Percentiles rank a stretch among this genome's conserved stretches.
These are phyloP conservation scores for Blastobotrys ciferrii DNA, from an alignment of 1,139 yeast species.

Conservation along the genomic window DNA sequence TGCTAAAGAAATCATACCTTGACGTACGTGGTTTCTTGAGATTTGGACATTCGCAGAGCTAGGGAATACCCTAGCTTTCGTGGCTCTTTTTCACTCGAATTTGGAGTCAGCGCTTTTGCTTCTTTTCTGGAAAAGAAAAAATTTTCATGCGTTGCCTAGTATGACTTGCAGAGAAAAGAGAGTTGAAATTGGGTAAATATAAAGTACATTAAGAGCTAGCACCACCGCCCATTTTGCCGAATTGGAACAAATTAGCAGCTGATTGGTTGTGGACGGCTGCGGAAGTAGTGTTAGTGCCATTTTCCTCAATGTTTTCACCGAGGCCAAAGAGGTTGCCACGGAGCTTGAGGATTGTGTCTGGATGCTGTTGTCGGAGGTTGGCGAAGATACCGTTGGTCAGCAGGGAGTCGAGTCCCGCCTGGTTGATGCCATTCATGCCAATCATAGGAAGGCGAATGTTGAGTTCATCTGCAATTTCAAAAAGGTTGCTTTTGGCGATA, in stretches of 20 bases:
- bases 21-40: too few relatives aligned
- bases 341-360: conserved; percentile 34
- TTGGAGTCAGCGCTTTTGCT: too few relatives aligned
- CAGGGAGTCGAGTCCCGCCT: conserved; percentile 54
- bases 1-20: too few relatives aligned
- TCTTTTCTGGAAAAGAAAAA: too few relatives aligned
- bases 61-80: too few relatives aligned
- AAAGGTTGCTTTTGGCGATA: conserved; percentile 38
- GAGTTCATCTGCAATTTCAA: conserved; percentile 51
- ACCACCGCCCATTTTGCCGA: conserved; percentile 37
- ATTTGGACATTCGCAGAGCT: too few relatives aligned
- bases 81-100: too few relatives aligned
- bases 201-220: background rate
- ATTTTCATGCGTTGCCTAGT: too few relatives aligned
- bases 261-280: conserved; percentile 17
- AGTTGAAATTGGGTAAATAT: background rate
- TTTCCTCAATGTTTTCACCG: conserved; percentile 30
- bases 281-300: conserved; percentile 8
- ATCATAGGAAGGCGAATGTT: conserved; percentile 33
- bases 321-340: conserved; percentile 40
- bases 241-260: conserved; percentile 35
- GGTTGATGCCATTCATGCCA: conserved; percentile 36
- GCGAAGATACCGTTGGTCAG: conserved; percentile 51
- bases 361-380: conserved; percentile 44
- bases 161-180: conserved; percentile 1